A percentile compares a stretch with the other conserved stretches of the same genome.
phyloP scores from a whole-genome alignment of 352 stramenopile species.

The Phytopythium litorale region DNA sequence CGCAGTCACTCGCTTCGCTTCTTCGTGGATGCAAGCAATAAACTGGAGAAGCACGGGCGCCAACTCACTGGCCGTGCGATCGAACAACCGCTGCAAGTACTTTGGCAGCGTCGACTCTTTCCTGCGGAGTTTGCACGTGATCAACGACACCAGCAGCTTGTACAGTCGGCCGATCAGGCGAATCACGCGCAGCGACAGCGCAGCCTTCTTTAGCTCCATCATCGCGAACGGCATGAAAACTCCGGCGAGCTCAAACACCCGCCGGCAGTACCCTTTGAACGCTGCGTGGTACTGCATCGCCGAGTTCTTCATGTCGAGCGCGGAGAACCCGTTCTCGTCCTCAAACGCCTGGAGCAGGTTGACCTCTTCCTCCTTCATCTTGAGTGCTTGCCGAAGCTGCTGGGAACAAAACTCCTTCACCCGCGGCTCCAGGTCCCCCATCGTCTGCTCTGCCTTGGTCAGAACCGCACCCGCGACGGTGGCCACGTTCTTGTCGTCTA shows the following conservation, averaged over 20 bases:
- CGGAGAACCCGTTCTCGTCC: slow-evolving; percentile 24
- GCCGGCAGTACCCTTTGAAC: slow-evolving; percentile 30
- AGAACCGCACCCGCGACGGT: slow-evolving; percentile 30
- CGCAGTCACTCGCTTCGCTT: slow-evolving; percentile 20
- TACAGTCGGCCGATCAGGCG: slow-evolving; percentile 40
- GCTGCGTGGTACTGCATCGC: slow-evolving; percentile 12
- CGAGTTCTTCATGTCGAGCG: slow-evolving; percentile 19
- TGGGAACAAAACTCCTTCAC: slow-evolving; percentile 37
- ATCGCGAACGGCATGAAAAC: slow-evolving; percentile 40
- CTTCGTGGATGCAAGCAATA: slow-evolving; percentile 47
- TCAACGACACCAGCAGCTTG: slow-evolving; percentile 40
- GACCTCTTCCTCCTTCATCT: slow-evolving; percentile 37
- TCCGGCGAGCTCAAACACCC: slow-evolving; percentile 30
- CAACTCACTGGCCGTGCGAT: slow-evolving; percentile 35
- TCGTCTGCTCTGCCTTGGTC: slow-evolving; percentile 22
- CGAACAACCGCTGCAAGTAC: slow-evolving; percentile 44
- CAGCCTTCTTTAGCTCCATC: slow-evolving; percentile 34
- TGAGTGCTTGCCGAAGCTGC: slow-evolving; percentile 29
- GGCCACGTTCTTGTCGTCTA: slow-evolving; percentile 32
- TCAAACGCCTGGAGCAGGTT: slow-evolving; percentile 31
- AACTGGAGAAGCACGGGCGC: slow-evolving; percentile 43
- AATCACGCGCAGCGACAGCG: slow-evolving; percentile 36
- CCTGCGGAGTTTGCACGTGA: slow-evolving; percentile 36
- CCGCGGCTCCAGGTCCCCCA: slow-evolving; percentile 20
- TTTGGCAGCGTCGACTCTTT: slow-evolving; percentile 38